Base-by-base conservation (phyloP, 2,329 filamentous ascomycete species). In the Thielaviopsis euricoi region DNA sequence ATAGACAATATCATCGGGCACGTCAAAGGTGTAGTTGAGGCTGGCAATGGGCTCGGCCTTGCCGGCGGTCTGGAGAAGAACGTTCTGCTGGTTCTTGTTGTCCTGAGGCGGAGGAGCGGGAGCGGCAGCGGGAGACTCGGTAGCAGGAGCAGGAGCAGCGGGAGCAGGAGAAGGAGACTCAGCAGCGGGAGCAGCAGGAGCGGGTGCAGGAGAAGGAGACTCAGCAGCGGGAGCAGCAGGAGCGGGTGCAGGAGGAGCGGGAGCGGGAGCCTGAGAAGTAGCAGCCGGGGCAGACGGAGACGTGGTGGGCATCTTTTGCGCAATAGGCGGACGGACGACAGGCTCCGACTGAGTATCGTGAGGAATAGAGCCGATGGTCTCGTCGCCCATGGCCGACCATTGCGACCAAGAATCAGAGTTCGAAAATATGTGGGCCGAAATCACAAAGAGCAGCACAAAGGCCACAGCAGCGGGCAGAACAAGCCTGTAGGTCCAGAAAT, bases 341-440 rank as follows among this genome's bases (percentile, higher is more conserved):
- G 56, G 29, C 9, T 25, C n/a, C 4, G 43, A 21, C 37, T 54
- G 25, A n/a, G 40, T 22, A n/a, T 58, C 56, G 43, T 58, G 56
- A 19, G 56, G 50, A n/a, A 57, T 53, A 29, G 29, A n/a, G 49
- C 21, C 58, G 12, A 55, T 23, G 10, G 52, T 29, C 2, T 57
- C 37, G 6, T 59, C 50, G n/a, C 48, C 46, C 19, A 48, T 23
- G 13, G 33, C 21, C 19, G 58, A 46, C 58, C 58, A 60, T 49
- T 57, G 49, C 7, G 58, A 60, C 58, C 58, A 60, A 46, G 26
- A 57, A 55, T 60, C 52, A 3, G 58, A 52, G 7, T 43, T 54
- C 9, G 58, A 55, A 33, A 60, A 57, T 26, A 60, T 52, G 25
- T 60, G 58, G 51, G 58, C 58, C 17, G 58, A 60, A 21, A 57